Conservation (phyloP, 345 rosid genomes). For the Nephelium lappaceum region DNA sequence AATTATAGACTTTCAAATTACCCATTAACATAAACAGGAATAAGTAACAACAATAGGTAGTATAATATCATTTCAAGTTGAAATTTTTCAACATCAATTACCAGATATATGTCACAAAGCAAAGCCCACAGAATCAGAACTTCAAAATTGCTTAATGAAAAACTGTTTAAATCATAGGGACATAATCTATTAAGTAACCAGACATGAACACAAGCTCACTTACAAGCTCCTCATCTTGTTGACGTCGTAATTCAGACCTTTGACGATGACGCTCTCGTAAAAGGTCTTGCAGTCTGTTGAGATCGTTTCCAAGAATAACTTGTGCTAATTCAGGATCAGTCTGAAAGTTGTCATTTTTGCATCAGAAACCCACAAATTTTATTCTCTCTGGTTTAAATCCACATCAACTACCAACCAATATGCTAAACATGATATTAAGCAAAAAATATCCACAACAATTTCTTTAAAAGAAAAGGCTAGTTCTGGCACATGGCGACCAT, state of each 20-base stretch:
- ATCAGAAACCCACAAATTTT: constrained; percentile 4
- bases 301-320: constrained; percentile 81
- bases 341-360: constrained; percentile 37
- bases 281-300: constrained; percentile 73
- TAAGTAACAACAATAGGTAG: neutral
- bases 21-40: constrained; percentile 8
- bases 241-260: constrained; percentile 64
- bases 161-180: neutral
- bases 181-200: neutral
- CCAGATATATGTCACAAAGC: neutral
- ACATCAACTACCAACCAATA: neutral
- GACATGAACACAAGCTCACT: constrained; percentile 36
- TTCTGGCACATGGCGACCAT: neutral
- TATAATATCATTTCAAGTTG: neutral
- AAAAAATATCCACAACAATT: neutral
- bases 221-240: constrained; percentile 81
- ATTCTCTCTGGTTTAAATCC: neutral
- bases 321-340: constrained; percentile 92
- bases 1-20: neutral
- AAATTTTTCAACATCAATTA: neutral
- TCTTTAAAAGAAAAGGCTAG: neutral
- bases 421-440: neutral
- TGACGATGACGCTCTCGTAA: constrained; percentile 71
- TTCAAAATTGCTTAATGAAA: neutral
- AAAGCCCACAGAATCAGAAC: constrained; percentile 8